These are phyloP conservation scores for Ustilago bromivora DNA, from an alignment of 1,284 basidiomycete species.

Conservation along the genomic window DNA sequence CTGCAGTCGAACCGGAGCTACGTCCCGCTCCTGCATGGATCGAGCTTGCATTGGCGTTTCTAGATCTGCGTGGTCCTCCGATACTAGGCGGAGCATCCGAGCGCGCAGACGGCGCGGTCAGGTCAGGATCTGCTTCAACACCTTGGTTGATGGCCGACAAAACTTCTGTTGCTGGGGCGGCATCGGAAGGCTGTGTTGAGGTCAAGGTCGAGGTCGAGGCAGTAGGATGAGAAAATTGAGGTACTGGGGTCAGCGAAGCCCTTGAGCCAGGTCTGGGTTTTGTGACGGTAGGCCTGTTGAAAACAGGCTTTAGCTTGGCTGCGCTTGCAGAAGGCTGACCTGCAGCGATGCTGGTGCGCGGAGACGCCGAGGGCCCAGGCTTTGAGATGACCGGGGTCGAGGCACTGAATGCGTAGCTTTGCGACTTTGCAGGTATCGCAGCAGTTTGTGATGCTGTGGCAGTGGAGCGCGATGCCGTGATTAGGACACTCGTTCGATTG, in stretches of 20 bases:
- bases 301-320: conserved; percentile 25
- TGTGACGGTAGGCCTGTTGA: conserved; percentile 38
- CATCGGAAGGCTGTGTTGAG: not conserved
- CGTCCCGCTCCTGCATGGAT: conserved; percentile 5
- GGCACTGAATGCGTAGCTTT: conserved; percentile 49
- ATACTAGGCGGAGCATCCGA: conserved; percentile 22
- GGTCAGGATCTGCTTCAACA: not conserved
- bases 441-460: conserved; percentile 1
- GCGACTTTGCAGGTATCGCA: conserved; percentile 10
- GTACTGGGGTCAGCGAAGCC: conserved; percentile 40
- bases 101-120: conserved; percentile 2
- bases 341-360: conserved; percentile 14
- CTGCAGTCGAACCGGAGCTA: not conserved
- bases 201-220: not conserved
- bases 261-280: conserved; percentile 45
- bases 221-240: conserved; percentile 9
- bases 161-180: not conserved
- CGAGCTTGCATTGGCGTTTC: not conserved
- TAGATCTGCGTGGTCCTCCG: conserved; percentile 14
- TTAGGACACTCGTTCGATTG: conserved; percentile 21
- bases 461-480: not conserved
- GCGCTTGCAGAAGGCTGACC: conserved; percentile 19
- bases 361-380: conserved; percentile 11
- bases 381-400: conserved; percentile 34
- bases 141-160: not conserved